Conservation (phyloP, 148 eudicot species). For the Cornus florida region DNA sequence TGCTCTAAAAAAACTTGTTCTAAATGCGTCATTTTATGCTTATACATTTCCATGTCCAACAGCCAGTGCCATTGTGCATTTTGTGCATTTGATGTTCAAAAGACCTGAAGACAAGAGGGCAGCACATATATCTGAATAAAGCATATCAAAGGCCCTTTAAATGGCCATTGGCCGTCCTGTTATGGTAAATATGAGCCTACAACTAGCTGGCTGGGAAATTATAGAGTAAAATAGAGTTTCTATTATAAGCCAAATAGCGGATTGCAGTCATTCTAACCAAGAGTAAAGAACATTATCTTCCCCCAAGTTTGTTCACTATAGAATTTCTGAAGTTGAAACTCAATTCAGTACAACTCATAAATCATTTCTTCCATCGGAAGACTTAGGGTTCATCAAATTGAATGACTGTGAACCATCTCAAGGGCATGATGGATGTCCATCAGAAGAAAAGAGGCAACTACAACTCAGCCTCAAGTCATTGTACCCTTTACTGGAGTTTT, state of each 20-base stretch:
- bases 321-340: conserved; percentile 8
- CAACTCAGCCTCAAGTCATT: not conserved
- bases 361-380: conserved; percentile 6
- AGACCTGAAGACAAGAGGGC: conserved; percentile 25
- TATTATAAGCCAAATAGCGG: not conserved
- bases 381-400: not conserved
- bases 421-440: not conserved
- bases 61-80: conserved; percentile 15
- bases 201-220: conserved; percentile 15
- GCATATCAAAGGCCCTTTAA: conserved; percentile 18
- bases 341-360: not conserved
- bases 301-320: conserved; percentile 9
- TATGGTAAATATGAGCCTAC: conserved; percentile 22
- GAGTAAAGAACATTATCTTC: conserved; percentile 1
- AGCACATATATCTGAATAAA: conserved; percentile 22
- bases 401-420: not conserved
- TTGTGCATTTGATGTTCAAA: conserved; percentile 25
- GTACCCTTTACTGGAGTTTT: conserved; percentile 9
- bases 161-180: conserved; percentile 19
- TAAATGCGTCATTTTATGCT: not conserved
- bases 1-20: not conserved
- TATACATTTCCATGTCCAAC: not conserved
- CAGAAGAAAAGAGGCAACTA: conserved; percentile 11
- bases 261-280: not conserved
- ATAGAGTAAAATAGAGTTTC: not conserved